These are phyloP conservation scores for Carallia brachiata DNA, from an alignment of 345 rosid genomes.

Conservation along the genomic window DNA sequence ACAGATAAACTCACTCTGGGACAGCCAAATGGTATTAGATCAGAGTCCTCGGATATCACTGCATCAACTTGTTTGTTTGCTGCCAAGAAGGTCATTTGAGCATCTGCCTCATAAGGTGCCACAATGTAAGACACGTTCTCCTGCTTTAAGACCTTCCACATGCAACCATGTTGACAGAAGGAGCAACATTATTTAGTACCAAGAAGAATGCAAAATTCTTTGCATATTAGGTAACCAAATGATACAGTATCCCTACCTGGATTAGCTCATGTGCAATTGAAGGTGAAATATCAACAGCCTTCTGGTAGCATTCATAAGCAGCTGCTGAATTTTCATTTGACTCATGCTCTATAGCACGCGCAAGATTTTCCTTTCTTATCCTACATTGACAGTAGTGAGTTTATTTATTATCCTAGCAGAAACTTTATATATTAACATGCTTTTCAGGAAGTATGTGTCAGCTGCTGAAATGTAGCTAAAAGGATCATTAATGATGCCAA, in stretches of 20 bases:
- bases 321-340: constrained; percentile 75
- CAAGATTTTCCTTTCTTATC: constrained; percentile 81
- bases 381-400: constrained; percentile 26
- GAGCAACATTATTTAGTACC: constrained; percentile 1
- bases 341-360: constrained; percentile 81
- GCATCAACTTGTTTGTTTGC: constrained; percentile 78
- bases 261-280: constrained; percentile 77
- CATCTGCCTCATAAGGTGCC: constrained; percentile 99
- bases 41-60: constrained; percentile 94
- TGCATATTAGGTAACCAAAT: background rate
- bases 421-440: background rate
- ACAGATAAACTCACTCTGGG: constrained; percentile 64
- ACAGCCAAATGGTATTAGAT: constrained; percentile 96
- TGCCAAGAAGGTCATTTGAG: constrained; percentile 96
- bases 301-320: constrained; percentile 87
- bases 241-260: constrained; percentile 45
- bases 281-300: constrained; percentile 97
- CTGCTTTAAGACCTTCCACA: constrained; percentile 65
- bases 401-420: background rate
- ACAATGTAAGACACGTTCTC: constrained; percentile 71
- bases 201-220: background rate
- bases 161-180: constrained; percentile 27
- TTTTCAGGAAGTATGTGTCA: background rate
- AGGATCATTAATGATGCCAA: background rate
- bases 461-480: background rate